Evolutionary conservation across 2,329 filamentous ascomycete species (phyloP).

Genomic region (Aspergillus vadensis): DNA sequence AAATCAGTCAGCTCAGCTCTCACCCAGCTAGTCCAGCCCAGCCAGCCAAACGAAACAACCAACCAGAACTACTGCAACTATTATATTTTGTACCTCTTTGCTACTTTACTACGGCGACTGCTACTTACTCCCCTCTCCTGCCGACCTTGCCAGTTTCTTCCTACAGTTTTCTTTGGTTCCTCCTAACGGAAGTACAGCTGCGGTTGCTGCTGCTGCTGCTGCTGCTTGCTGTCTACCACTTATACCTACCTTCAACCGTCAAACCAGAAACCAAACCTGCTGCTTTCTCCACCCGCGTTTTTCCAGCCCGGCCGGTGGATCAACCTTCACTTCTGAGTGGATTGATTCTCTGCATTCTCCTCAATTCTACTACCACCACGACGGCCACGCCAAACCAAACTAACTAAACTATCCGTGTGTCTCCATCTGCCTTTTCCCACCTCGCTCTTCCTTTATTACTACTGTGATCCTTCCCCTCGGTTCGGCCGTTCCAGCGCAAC

Average conservation of each 20-base stretch:
- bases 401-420: constrained; percentile 2
- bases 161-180: no score
- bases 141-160: no score
- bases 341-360: constrained; percentile 1
- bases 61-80: background rate
- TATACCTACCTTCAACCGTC: background rate
- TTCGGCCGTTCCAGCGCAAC: constrained; percentile 8
- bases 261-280: constrained; percentile 6
- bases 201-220: background rate
- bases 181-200: no score
- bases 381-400: constrained; percentile 1
- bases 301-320: constrained; percentile 9
- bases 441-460: constrained; percentile 7
- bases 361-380: constrained; percentile 6
- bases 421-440: constrained; percentile 5
- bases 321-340: background rate
- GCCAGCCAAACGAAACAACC: background rate
- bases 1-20: background rate
- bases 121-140: no score
- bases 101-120: no score
- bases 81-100: background rate
- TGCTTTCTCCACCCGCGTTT: constrained; percentile 4
- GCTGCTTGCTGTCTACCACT: background rate
- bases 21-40: background rate
- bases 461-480: constrained; percentile 6